Percentiles rank a stretch among this genome's conserved stretches.
phyloP scores from a whole-genome alignment of 2,329 filamentous ascomycete genomes.

The Albophoma yamanashiensis region DNA sequence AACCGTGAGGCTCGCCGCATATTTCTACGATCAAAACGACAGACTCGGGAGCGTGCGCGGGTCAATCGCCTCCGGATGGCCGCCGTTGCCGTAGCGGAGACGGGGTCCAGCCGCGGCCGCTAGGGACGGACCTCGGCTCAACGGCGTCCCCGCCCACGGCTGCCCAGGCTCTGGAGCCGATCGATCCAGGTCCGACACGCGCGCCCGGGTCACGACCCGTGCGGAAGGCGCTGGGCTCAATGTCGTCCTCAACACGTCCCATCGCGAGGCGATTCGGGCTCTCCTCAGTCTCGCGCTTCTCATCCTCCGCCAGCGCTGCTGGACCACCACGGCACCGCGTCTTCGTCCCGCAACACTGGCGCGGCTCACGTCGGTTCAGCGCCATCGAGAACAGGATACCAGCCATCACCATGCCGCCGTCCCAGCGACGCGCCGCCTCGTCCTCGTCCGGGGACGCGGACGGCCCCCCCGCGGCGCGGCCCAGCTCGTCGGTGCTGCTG shows the following conservation, averaged over 20 bases:
- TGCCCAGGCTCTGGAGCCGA: background rate
- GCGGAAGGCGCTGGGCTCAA: background rate
- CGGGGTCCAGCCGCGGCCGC: background rate
- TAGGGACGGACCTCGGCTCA: conserved; percentile 5
- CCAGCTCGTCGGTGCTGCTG: conserved; percentile 70
- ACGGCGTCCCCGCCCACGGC: background rate
- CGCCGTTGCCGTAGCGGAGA: background rate
- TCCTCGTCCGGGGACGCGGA: conserved; percentile 12
- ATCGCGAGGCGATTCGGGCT: background rate
- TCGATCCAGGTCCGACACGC: background rate
- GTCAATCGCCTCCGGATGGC: no score
- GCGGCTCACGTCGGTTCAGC: background rate
- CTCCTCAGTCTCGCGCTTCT: background rate
- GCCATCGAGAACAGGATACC: background rate
- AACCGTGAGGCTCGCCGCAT: background rate
- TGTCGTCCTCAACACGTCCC: background rate
- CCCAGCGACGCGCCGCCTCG: background rate
- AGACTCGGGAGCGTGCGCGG: background rate
- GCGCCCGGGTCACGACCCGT: background rate
- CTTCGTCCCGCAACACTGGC: background rate
- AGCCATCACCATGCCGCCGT: conserved; percentile 2
- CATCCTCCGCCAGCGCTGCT: background rate
- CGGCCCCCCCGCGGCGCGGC: conserved; percentile 35
- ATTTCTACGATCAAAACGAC: background rate
- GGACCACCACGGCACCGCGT: background rate